These are phyloP conservation scores for Saturnispora sekii DNA, from an alignment of 805 yeast species.

Conservation along the genomic window DNA sequence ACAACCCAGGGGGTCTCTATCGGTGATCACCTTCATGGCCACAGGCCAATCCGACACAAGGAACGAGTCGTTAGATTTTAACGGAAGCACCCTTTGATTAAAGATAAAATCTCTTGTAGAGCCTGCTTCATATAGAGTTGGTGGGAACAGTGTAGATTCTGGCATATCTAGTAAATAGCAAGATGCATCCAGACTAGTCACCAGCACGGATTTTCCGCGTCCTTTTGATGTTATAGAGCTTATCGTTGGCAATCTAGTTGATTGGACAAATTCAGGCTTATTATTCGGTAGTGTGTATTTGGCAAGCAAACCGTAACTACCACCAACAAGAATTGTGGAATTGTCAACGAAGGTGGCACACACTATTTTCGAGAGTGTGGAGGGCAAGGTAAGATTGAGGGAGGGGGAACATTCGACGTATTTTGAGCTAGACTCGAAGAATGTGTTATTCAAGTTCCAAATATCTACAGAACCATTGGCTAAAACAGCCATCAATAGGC, in stretches of 20 bases:
- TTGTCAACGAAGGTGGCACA: constrained; percentile 24
- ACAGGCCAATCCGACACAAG: constrained; percentile 9
- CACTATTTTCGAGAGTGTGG: constrained; percentile 9
- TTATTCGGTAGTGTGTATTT: constrained; percentile 19
- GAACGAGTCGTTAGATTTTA: constrained; percentile 1
- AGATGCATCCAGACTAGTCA: constrained; percentile 5
- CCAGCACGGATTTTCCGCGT: constrained; percentile 11
- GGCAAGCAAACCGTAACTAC: constrained; percentile 22
- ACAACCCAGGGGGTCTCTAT: constrained; percentile 4
- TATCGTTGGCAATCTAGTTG: constrained; percentile 18
- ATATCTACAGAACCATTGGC: constrained; percentile 22
- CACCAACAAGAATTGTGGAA: constrained; percentile 18
- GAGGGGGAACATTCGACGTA: constrained; percentile 7
- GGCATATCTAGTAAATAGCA: neutral
- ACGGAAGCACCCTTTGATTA: neutral
- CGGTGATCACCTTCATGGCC: constrained; percentile 2
- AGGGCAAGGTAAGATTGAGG: constrained; percentile 14
- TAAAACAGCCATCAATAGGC: constrained; percentile 19
- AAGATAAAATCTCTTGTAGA: constrained; percentile 15
- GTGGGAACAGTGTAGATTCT: neutral
- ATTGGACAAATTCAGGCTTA: constrained; percentile 18
- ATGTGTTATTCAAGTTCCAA: constrained; percentile 16
- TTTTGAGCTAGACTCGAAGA: constrained; percentile 6
- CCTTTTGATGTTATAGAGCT: constrained; percentile 14
- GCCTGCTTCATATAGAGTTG: constrained; percentile 6